Evolutionary conservation across 169 alveolate genomes (phyloP).

Genomic region (Eimeria necatrix): DNA sequence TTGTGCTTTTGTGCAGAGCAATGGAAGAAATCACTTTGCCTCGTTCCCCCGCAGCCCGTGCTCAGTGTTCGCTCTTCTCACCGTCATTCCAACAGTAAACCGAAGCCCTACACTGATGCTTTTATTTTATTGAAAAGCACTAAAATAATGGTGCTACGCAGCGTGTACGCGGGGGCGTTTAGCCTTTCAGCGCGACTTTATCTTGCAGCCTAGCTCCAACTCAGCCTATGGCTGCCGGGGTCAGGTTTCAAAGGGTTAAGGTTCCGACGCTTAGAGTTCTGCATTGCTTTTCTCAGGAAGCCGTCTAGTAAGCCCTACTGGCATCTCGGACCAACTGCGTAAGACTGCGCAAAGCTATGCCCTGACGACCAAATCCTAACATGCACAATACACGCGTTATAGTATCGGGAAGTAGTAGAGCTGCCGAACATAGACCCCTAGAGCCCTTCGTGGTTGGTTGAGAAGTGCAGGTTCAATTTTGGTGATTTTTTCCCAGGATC

Average conservation of each 20-base stretch:
- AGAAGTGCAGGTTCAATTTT: neutral
- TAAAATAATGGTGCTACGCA: too few relatives aligned
- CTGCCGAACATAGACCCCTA: too few relatives aligned
- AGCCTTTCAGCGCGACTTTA: neutral
- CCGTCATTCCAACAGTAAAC: constrained; percentile 56
- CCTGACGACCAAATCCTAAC: too few relatives aligned
- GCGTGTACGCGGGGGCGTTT: too few relatives aligned
- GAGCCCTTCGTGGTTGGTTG: too few relatives aligned
- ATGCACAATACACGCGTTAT: too few relatives aligned
- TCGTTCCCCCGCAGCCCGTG: neutral
- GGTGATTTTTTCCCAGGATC: neutral
- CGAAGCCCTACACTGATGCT: neutral
- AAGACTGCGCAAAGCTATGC: neutral
- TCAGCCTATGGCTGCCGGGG: too few relatives aligned
- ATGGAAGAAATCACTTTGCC: constrained; percentile 14
- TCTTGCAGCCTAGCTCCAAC: too few relatives aligned
- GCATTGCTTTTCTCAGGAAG: neutral
- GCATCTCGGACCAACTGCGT: constrained; percentile 25
- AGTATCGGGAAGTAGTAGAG: too few relatives aligned
- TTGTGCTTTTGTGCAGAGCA: constrained; percentile 11
- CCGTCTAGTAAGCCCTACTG: neutral
- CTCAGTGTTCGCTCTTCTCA: constrained; percentile 34
- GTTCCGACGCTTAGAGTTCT: neutral
- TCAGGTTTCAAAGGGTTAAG: neutral
- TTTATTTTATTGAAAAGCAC: too few relatives aligned